Evolutionary conservation across 371 early-diverging fungal genomes (phyloP).

Genomic region (Mucor plumbeus): DNA sequence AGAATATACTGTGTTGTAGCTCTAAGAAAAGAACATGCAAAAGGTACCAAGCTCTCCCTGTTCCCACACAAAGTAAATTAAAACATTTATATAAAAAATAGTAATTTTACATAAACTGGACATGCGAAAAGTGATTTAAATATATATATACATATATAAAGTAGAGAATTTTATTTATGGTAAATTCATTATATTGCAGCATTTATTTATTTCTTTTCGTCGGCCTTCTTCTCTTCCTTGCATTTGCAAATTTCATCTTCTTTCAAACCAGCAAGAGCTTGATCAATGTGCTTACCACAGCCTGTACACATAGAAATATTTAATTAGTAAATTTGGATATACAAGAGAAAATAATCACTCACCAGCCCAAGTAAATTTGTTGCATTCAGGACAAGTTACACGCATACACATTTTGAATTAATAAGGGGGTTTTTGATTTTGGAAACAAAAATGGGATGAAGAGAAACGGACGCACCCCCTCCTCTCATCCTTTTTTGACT

Average conservation of each 20-base stretch:
- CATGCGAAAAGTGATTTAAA: too few relatives aligned
- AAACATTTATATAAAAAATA: too few relatives aligned
- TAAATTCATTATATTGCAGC: too few relatives aligned
- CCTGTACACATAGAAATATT: constrained; percentile 12
- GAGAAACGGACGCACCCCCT: not conserved
- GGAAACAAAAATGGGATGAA: not conserved
- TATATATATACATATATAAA: too few relatives aligned
- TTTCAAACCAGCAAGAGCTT: constrained; percentile 42
- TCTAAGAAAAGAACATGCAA: too few relatives aligned
- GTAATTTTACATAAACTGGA: too few relatives aligned
- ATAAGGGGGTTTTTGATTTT: not conserved
- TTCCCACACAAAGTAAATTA: too few relatives aligned
- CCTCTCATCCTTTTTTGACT: not conserved
- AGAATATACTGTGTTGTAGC: too few relatives aligned
- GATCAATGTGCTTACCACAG: constrained; percentile 38
- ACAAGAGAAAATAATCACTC: not conserved
- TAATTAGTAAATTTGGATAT: too few relatives aligned
- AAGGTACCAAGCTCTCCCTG: too few relatives aligned
- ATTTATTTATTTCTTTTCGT: not conserved
- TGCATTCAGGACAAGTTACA: constrained; percentile 31
- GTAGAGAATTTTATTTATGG: too few relatives aligned
- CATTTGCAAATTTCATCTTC: constrained; percentile 42
- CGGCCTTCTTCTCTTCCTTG: constrained; percentile 23
- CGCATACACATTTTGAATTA: constrained; percentile 34
- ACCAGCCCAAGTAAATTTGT: constrained; percentile 42